A percentile compares a stretch with the other conserved stretches of the same genome.
phyloP scores from a whole-genome alignment of 495 filamentous ascomycete genomes.

The Apiosordaria backusii region DNA sequence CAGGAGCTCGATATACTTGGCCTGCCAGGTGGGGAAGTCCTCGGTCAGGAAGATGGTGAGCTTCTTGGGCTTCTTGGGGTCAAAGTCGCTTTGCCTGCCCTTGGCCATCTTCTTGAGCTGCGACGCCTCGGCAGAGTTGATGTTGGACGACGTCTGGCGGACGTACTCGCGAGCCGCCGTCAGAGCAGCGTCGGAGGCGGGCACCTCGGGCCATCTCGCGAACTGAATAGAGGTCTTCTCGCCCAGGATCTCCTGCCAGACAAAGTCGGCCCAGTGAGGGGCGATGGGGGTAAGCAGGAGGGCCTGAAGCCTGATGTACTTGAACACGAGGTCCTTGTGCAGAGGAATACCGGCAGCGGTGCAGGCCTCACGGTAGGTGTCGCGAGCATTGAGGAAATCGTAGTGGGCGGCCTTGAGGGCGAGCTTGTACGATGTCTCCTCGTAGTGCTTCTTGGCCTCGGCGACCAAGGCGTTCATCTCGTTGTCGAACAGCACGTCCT shows the following conservation, averaged over 20 bases:
- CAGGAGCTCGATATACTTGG: conserved; percentile 81
- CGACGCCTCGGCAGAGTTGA: conserved; percentile 79
- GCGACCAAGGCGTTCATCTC: conserved; percentile 82
- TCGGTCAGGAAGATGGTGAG: conserved; percentile 81
- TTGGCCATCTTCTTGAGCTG: conserved; percentile 83
- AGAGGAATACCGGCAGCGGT: conserved; percentile 72
- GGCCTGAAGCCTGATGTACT: conserved; percentile 80
- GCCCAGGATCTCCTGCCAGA: conserved; percentile 85
- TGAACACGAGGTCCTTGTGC: conserved; percentile 69
- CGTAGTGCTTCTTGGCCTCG: conserved; percentile 73
- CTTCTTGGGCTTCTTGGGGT: conserved; percentile 86
- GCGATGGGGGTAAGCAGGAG: conserved; percentile 60
- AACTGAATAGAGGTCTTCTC: conserved; percentile 74
- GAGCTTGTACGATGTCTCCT: conserved; percentile 79
- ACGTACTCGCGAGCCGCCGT: conserved; percentile 80
- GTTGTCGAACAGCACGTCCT: conserved; percentile 88
- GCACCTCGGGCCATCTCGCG: conserved; percentile 69
- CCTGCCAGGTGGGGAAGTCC: conserved; percentile 83
- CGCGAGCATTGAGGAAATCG: conserved; percentile 80
- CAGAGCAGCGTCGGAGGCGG: conserved; percentile 57
- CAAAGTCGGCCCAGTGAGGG: conserved; percentile 91
- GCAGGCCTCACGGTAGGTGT: conserved; percentile 83
- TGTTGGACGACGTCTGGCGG: conserved; percentile 65
- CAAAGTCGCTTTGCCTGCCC: conserved; percentile 75
- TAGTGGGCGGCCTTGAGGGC: conserved; percentile 88